phyloP scores from a whole-genome alignment of 306 rosid species.

The Vachellia pachyceras region DNA sequence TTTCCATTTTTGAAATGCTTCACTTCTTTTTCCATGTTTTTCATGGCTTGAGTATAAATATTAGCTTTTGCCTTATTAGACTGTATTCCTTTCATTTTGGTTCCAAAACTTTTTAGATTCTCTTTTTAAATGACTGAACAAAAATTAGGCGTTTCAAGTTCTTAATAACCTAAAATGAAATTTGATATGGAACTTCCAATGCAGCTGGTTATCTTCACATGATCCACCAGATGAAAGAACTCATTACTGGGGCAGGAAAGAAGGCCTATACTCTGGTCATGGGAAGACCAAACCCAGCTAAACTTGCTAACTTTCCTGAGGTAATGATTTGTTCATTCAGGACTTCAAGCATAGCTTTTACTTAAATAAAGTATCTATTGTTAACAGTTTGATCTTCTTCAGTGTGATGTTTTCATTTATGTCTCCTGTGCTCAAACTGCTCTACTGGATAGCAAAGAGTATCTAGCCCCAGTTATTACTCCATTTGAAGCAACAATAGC shows the following conservation, averaged over 20 bases:
- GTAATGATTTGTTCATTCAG: conserved; percentile 46
- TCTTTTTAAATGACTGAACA: not conserved
- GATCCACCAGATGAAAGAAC: conserved; percentile 84
- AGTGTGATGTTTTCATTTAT: conserved; percentile 87
- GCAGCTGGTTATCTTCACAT: conserved; percentile 90
- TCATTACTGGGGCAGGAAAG: conserved; percentile 79
- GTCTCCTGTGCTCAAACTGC: conserved; percentile 96
- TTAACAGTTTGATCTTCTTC: conserved; percentile 42
- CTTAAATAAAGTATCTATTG: conserved; percentile 13
- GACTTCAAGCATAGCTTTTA: conserved; percentile 4
- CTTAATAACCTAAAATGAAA: conserved; percentile 1
- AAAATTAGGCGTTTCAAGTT: not conserved
- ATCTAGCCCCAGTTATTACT: conserved; percentile 91
- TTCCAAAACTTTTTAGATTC: not conserved
- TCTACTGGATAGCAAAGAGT: conserved; percentile 92
- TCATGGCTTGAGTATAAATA: not conserved
- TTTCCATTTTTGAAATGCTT: no score
- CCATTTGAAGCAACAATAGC: conserved; percentile 92
- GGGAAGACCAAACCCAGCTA: conserved; percentile 96
- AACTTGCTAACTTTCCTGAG: conserved; percentile 98
- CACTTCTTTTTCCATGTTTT: not conserved
- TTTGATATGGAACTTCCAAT: conserved; percentile 36
- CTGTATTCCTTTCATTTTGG: not conserved
- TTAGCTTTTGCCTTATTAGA: not conserved
- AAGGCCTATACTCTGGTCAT: conserved; percentile 84